phyloP scores from a whole-genome alignment of 139 green algal genomes.

The Tetraselmis chui region DNA sequence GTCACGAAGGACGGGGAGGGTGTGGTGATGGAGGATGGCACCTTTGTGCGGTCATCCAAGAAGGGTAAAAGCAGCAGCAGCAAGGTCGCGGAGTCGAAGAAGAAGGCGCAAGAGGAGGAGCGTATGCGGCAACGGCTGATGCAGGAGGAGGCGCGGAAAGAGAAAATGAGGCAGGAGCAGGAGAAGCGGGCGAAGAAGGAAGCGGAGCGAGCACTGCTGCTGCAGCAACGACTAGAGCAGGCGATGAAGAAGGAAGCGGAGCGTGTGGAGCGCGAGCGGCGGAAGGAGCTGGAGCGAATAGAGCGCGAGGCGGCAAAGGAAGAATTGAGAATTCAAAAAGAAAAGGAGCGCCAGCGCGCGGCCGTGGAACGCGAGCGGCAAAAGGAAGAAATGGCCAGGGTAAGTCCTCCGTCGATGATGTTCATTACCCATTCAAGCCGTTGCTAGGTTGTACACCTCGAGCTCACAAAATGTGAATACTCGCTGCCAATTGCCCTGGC shows the following conservation, averaged over 20 bases:
- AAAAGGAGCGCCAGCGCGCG: slow-evolving; percentile 23
- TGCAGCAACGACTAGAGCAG: slow-evolving; percentile 32
- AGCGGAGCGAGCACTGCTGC: slow-evolving; percentile 7
- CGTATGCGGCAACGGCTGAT: background rate
- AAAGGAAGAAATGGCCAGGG: background rate
- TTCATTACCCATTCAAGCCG: no score
- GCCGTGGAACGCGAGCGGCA: slow-evolving; percentile 19
- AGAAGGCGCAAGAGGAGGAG: background rate
- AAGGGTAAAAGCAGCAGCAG: background rate
- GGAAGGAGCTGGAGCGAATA: slow-evolving; percentile 20
- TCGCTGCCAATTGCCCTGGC: no score
- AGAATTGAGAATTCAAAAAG: slow-evolving; percentile 30
- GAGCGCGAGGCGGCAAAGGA: slow-evolving; percentile 24
- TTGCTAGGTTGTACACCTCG: no score
- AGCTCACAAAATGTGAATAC: no score
- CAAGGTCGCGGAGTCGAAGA: background rate
- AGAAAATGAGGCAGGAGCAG: background rate
- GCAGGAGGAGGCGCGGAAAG: background rate
- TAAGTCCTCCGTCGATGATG: no score
- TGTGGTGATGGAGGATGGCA: background rate
- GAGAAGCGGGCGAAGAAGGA: slow-evolving; percentile 9
- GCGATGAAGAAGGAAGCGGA: slow-evolving; percentile 32
- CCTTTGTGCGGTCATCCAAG: background rate
- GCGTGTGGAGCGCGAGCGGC: slow-evolving; percentile 23
- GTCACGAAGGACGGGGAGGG: background rate